Evolutionary conservation across 2,329 filamentous ascomycete genomes (phyloP).

Genomic region (Colletotrichum magnum): DNA sequence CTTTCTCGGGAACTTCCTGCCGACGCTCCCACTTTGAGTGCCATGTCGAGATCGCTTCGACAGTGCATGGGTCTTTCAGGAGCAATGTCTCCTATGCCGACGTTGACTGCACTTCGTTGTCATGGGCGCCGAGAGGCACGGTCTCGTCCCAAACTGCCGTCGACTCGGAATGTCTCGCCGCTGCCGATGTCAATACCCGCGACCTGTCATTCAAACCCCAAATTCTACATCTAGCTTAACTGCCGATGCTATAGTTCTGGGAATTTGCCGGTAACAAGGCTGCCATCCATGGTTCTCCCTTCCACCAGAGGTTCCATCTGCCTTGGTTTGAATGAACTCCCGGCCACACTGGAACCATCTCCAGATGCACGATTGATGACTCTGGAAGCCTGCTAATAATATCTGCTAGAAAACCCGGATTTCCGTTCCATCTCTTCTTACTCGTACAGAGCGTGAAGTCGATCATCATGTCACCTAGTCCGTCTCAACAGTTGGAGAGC

Average conservation of each 20-base stretch:
- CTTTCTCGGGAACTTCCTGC: background rate
- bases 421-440: no score
- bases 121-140: conserved; percentile 1
- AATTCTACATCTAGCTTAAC: background rate
- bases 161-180: conserved; percentile 6
- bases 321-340: background rate
- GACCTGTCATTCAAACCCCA: conserved; percentile 15
- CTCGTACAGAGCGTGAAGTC: no score
- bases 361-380: no score
- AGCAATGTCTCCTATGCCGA: background rate
- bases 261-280: background rate
- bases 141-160: background rate
- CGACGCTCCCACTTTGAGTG: background rate
- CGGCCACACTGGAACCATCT: no score
- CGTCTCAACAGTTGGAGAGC: no score
- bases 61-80: background rate
- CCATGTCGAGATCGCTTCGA: background rate
- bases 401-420: no score
- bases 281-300: conserved; percentile 2
- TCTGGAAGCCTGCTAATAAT: no score
- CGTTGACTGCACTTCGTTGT: background rate
- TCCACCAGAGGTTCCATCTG: background rate
- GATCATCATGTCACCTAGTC: no score
- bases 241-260: conserved; percentile 12
- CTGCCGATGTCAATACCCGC: background rate